Evolutionary conservation across 768 basidiomycete genomes (phyloP), one percentile per base, ranked within the genome.

Genomic region (Termitomyces sp.): DNA sequence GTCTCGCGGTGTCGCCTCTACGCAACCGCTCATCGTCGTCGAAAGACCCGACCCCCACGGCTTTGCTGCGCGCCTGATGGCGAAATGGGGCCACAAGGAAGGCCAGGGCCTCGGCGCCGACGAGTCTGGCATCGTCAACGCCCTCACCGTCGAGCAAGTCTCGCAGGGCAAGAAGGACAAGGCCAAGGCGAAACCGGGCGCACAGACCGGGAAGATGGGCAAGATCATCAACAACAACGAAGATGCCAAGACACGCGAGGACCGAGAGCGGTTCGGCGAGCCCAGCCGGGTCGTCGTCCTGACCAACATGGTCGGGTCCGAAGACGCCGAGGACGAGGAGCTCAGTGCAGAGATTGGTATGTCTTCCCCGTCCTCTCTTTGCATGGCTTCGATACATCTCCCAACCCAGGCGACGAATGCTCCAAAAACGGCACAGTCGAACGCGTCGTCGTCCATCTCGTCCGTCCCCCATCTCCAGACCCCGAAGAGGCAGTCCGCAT

Each of bases 41-140:
- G n/a, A n/a, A 51, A 78, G 79, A 54, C 75, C 84, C 39, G 85
- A 90, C 60, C 83, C 85, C 0, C 86, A 85, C 55, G 82, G 81
- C 13, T 93, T 95, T 64, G 92, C 92, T 33, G 86, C 87, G 13
- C 86, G 90, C 34, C 68, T 96, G 63, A 96, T 97, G 94, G 91
- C 90, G 3, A 97, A 94, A 74, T 95, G 90, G 91, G 95, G 95
- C 0, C 93, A 97, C 69, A 90, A 91, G 68, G 92, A 92, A 69
- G 96, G 96, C 1, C 87, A 94, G 72, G 95, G 95, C 10, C 80
- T 98, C 1, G 96, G 96, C 34, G 87, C 81, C 0, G 85, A 90
- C 58, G 90, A 86, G 8, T 80, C 81, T 2, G 94, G 94, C 1
- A 95, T 98, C 46, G 84, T 95, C 45, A 90, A 95, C 57, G 93